Percentiles rank a stretch among this genome's conserved stretches.
phyloP scores from a whole-genome alignment of 2,329 filamentous ascomycete genomes.

The Venturia effusa region DNA sequence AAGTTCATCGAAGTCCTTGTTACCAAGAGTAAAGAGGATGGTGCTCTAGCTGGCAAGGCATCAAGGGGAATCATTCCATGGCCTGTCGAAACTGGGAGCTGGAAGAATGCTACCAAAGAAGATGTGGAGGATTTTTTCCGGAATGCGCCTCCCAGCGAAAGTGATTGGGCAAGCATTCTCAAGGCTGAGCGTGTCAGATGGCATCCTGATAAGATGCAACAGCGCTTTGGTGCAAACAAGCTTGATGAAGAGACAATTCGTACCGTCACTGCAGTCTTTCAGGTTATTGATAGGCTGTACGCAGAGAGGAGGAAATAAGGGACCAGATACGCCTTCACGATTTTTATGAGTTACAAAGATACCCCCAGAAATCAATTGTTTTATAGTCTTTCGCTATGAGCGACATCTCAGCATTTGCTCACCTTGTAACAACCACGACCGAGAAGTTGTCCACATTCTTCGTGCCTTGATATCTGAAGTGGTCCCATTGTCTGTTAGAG shows the following conservation, averaged over 20 bases:
- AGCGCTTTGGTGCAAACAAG: constrained; percentile 60
- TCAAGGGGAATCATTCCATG: constrained; percentile 46
- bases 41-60: constrained; percentile 13
- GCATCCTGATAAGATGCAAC: constrained; percentile 98
- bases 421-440: too few species aligned
- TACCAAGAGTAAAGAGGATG: constrained; percentile 12
- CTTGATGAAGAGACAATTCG: constrained; percentile 64
- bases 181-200: constrained; percentile 83
- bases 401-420: too few species aligned
- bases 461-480: too few species aligned
- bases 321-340: neutral
- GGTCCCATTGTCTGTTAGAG: too few species aligned
- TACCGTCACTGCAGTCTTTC: constrained; percentile 80
- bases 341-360: neutral
- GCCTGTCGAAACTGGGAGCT: constrained; percentile 57
- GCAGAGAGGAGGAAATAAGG: constrained; percentile 1
- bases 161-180: constrained; percentile 41
- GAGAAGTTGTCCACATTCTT: too few species aligned
- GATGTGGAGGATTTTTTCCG: constrained; percentile 61
- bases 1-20: constrained; percentile 23
- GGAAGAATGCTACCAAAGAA: constrained; percentile 45
- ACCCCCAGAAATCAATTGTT: neutral
- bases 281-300: constrained; percentile 78
- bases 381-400: too few species aligned
- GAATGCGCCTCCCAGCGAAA: constrained; percentile 32